These are phyloP conservation scores for Cercospora citrullina DNA, from an alignment of 2,329 filamentous ascomycete species.

Conservation along the genomic window DNA sequence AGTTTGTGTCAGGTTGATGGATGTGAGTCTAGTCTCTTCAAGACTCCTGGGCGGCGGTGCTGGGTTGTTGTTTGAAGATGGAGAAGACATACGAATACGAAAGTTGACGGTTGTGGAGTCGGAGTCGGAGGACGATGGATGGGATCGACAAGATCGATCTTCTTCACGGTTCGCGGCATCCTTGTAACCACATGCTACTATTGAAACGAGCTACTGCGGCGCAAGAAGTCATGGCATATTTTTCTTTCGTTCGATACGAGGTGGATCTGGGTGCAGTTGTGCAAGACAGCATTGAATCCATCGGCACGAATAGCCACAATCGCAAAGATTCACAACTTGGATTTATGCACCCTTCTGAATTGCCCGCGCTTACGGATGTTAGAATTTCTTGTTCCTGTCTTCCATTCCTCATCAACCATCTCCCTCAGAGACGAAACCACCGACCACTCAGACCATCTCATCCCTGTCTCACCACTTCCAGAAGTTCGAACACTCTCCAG, in stretches of 20 bases:
- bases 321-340: neutral
- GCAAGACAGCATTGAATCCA: neutral
- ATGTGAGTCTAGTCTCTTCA: neutral
- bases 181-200: neutral
- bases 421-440: neutral
- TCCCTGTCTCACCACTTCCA: neutral
- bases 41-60: neutral
- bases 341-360: neutral
- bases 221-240: neutral
- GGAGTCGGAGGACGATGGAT: neutral
- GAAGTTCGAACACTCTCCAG: fast-evolving
- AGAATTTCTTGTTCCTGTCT: neutral
- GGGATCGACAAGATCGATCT: neutral
- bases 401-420: neutral
- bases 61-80: neutral
- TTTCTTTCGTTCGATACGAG: neutral
- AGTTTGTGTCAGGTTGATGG: neutral
- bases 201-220: neutral
- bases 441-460: neutral
- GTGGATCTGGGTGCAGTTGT: neutral
- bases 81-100: neutral
- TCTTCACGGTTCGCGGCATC: neutral
- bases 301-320: neutral
- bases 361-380: neutral
- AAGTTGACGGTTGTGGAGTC: neutral